Evolutionary conservation across 257 asterid species (phyloP).

Genomic region (Parsonsia alboflavescens): DNA sequence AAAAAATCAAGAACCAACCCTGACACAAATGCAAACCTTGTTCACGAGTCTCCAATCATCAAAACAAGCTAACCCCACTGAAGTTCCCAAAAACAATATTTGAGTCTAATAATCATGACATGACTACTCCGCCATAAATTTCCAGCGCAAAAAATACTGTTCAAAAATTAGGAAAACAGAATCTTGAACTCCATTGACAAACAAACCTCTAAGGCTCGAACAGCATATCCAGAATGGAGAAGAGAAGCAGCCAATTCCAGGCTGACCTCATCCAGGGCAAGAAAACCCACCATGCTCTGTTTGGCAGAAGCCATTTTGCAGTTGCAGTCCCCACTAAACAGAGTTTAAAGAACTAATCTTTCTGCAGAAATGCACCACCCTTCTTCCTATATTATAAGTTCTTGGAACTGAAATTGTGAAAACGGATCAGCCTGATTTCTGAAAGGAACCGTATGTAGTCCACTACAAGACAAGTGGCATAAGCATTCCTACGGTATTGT

Average conservation of each 20-base stretch:
- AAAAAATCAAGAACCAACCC: background rate
- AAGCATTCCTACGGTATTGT: no score
- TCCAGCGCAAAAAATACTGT: background rate
- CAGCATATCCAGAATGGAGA: slow-evolving; percentile 50
- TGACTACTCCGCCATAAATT: background rate
- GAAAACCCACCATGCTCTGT: slow-evolving; percentile 53
- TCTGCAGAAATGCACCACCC: background rate
- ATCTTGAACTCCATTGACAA: background rate
- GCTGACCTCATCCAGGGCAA: slow-evolving; percentile 74
- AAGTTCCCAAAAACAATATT: background rate
- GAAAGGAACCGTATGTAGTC: no score
- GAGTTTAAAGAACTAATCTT: background rate
- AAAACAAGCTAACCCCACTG: background rate
- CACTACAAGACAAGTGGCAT: no score
- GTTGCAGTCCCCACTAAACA: background rate
- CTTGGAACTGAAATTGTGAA: background rate
- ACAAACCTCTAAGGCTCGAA: slow-evolving; percentile 78
- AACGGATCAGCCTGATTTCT: background rate
- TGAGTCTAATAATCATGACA: background rate
- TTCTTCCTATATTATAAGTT: background rate
- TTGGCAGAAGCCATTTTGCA: slow-evolving; percentile 41
- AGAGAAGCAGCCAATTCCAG: slow-evolving; percentile 73
- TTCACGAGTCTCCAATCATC: background rate
- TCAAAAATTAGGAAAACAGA: background rate
- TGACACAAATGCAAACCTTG: background rate